Evolutionary conservation across 2,329 filamentous ascomycete species (phyloP), one percentile per base, ranked within the genome.

Genomic region (Hypomyces perniciosus): DNA sequence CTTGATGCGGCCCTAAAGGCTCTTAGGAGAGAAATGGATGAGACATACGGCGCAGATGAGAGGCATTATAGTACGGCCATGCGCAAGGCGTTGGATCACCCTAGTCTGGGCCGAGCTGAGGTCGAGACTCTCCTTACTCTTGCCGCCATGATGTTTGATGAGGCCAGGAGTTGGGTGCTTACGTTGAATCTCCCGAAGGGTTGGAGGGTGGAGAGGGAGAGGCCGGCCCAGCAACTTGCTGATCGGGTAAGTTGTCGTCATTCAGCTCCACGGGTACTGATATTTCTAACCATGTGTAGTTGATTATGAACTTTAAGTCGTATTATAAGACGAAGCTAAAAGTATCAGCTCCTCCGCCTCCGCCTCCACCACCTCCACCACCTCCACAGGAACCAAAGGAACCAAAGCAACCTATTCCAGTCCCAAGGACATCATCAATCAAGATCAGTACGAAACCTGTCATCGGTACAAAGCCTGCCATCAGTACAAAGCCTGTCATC

Each of bases 1-100:
- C 69, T 82, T 26, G 75, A 79, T 46, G 73, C 78, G 39, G 78
- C 86, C 34, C 63, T 75, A 20, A 70, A 65, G 50, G 72, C 72
- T 8, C 49, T 75, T 48, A 67, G 68, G 42, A 68, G 64, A 54
- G 72, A 74, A 56, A 72, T 75, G 70, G 68, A 73, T 8, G 68
- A 71, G 54, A 70, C 65, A 1, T 74, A 71, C 44, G 59, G 57
- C 4, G 61, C 62, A 4, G 66, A 73, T 20, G 65, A 71, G 48
- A 57, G 65, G 29, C 66, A 70, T 40, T 68, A 73, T 50, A 70
- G 67, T 48, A 69, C 63, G 8, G 70, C 72, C 6, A 68, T 75
- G 63, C 71, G 71, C 38, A 72, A 68, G 58, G 72, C 72, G 2
- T 54, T 74, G 8, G 67, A 75, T 27, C 68, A 72, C 12, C 61